phyloP scores from a whole-genome alignment of 805 yeast genomes.

The Candida quercuum region DNA sequence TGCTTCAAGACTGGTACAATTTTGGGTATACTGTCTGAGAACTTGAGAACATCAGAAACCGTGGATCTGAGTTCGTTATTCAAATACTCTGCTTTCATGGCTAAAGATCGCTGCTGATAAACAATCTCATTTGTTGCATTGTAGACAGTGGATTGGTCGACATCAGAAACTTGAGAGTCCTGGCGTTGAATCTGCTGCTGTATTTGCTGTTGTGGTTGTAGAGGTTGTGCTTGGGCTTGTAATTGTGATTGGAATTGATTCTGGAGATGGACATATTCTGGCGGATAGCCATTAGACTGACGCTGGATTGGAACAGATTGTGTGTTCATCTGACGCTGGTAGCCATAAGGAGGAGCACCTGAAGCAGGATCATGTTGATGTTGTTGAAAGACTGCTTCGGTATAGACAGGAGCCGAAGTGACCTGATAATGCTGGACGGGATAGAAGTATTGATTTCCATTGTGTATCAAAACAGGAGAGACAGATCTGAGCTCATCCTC shows the following conservation, averaged over 20 bases:
- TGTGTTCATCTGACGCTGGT: constrained; percentile 3
- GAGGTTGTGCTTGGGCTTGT: constrained; percentile 11
- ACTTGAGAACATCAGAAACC: constrained; percentile 17
- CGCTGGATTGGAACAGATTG: not conserved
- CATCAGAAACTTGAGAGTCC: too few relatives aligned
- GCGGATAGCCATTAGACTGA: not conserved
- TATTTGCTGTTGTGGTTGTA: constrained; percentile 6
- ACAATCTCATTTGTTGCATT: constrained; percentile 10
- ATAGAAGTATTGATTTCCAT: constrained; percentile 4
- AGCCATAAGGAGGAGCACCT: constrained; percentile 4
- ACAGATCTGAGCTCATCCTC: constrained; percentile 15
- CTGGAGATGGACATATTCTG: not conserved
- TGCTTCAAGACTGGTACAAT: constrained; percentile 18
- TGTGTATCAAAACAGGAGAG: not conserved
- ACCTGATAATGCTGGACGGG: constrained; percentile 3
- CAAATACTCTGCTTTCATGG: constrained; percentile 15
- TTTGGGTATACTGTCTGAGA: constrained; percentile 21
- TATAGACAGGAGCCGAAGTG: not conserved
- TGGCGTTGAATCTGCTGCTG: constrained; percentile 11
- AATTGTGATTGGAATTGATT: constrained; percentile 5
- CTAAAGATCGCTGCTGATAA: constrained; percentile 13
- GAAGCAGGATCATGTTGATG: constrained; percentile 9
- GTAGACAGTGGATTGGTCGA: constrained; percentile 3
- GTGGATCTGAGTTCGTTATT: constrained; percentile 16
- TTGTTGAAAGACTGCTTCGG: not conserved